phyloP scores from a whole-genome alignment of 257 asterid genomes.

The Solanum tarapatanum region DNA sequence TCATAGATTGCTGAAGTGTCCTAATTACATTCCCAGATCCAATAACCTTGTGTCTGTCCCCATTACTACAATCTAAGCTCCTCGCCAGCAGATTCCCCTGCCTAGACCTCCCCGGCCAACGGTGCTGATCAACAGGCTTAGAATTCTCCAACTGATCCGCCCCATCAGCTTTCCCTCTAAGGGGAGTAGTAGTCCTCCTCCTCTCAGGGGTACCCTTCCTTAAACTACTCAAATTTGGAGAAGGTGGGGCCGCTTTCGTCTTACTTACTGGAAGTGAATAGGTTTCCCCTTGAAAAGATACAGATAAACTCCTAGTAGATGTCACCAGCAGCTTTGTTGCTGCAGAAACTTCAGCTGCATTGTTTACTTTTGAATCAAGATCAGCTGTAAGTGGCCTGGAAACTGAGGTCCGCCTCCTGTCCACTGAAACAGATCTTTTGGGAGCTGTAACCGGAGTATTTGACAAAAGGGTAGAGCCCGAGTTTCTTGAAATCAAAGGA shows the following conservation, averaged over 20 bases:
- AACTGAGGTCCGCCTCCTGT: conserved; percentile 53
- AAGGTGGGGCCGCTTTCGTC: conserved; percentile 63
- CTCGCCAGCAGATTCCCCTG: conserved; percentile 43
- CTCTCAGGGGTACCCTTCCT: conserved; percentile 75
- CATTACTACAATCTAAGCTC: conserved; percentile 53
- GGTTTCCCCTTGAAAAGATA: conserved; percentile 90
- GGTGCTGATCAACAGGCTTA: conserved; percentile 64
- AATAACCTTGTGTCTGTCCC: conserved; percentile 33
- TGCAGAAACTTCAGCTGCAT: conserved; percentile 45
- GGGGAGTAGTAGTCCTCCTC: conserved; percentile 54
- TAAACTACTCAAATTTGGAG: conserved; percentile 53
- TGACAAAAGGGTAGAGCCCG: conserved; percentile 23
- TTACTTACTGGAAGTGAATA: conserved; percentile 75
- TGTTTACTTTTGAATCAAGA: conserved; percentile 43
- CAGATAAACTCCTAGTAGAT: conserved; percentile 79
- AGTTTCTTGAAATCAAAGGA: conserved; percentile 49
- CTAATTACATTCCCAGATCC: conserved; percentile 51
- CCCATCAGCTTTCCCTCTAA: conserved; percentile 42
- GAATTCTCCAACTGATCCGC: conserved; percentile 60
- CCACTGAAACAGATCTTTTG: conserved; percentile 78
- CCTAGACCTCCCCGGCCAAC: conserved; percentile 76
- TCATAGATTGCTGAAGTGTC: conserved; percentile 45
- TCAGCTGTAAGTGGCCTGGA: conserved; percentile 48
- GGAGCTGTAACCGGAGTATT: conserved; percentile 38
- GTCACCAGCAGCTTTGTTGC: conserved; percentile 70